Percentiles rank a stretch among this genome's conserved stretches.
phyloP scores from a whole-genome alignment of 176 grass and related monocot species.

The Ensete glaucum region DNA sequence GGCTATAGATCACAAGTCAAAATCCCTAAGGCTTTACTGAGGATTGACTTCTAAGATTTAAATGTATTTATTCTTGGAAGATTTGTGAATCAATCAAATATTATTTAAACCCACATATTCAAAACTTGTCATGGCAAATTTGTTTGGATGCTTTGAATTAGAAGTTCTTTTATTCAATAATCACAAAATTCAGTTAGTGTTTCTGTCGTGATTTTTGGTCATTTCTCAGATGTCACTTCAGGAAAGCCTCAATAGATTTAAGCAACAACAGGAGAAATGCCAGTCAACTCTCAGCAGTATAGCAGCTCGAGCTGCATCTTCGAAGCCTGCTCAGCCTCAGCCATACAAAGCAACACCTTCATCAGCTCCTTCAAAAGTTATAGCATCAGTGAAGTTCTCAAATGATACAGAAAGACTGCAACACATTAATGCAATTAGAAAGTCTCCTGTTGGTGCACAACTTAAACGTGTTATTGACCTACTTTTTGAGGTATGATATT shows the following conservation, averaged over 20 bases:
- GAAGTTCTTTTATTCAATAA: no score
- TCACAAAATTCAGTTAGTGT: no score
- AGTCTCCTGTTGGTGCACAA: constrained; percentile 69
- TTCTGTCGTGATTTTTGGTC: not conserved
- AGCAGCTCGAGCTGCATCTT: constrained; percentile 27
- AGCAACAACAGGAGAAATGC: constrained; percentile 80
- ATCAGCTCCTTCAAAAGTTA: constrained; percentile 34
- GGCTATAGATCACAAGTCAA: no score
- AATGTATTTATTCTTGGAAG: no score
- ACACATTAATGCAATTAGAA: constrained; percentile 70
- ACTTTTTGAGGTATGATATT: constrained; percentile 52
- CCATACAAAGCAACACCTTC: constrained; percentile 31
- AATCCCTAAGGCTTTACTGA: no score
- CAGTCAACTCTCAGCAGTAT: constrained; percentile 66
- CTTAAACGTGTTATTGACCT: constrained; percentile 80
- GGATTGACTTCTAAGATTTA: no score
- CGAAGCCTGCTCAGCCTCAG: constrained; percentile 40
- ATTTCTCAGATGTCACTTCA: constrained; percentile 61
- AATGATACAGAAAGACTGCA: constrained; percentile 91
- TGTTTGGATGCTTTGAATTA: no score
- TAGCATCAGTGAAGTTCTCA: constrained; percentile 58
- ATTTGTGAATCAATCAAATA: no score
- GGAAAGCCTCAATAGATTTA: constrained; percentile 76
- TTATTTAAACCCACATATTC: no score
- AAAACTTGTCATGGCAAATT: no score